phyloP scores from a whole-genome alignment of 2,329 filamentous ascomycete species.

The Periconia digitata region DNA sequence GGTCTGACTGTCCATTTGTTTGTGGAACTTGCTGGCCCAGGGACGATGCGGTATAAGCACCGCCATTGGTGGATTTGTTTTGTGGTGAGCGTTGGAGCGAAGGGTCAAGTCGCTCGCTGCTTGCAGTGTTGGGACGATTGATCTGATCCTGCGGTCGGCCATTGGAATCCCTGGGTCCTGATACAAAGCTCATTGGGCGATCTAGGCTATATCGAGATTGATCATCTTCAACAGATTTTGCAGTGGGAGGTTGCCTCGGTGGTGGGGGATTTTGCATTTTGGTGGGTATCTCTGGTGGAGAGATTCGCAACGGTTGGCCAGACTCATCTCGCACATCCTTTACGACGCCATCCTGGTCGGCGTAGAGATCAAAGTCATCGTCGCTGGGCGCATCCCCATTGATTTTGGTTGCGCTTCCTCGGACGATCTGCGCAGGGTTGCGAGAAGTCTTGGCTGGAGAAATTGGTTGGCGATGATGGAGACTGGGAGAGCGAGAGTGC shows the following conservation, averaged over 20 bases:
- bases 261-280: constrained; percentile 1
- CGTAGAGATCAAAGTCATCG: constrained; percentile 40
- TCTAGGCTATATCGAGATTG: constrained; percentile 31
- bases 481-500: constrained; percentile 34
- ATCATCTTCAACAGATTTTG: constrained; percentile 19
- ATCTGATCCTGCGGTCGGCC: constrained; percentile 41
- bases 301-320: constrained; percentile 31
- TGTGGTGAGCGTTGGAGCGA: constrained; percentile 4
- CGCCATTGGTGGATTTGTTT: neutral
- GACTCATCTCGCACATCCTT: constrained; percentile 34
- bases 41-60: neutral
- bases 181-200: constrained; percentile 42
- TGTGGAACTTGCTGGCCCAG: neutral
- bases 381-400: constrained; percentile 18
- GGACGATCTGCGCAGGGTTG: constrained; percentile 24
- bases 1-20: neutral
- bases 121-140: constrained; percentile 18
- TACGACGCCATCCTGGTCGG: constrained; percentile 41
- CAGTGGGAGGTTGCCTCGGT: constrained; percentile 4
- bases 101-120: neutral
- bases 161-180: constrained; percentile 34
- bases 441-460: constrained; percentile 21
- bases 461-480: constrained; percentile 26
- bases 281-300: constrained; percentile 8
- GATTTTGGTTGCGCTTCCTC: constrained; percentile 16